Conservation (phyloP, 164 flowering plant species). For the Macadamia integrifolia region DNA sequence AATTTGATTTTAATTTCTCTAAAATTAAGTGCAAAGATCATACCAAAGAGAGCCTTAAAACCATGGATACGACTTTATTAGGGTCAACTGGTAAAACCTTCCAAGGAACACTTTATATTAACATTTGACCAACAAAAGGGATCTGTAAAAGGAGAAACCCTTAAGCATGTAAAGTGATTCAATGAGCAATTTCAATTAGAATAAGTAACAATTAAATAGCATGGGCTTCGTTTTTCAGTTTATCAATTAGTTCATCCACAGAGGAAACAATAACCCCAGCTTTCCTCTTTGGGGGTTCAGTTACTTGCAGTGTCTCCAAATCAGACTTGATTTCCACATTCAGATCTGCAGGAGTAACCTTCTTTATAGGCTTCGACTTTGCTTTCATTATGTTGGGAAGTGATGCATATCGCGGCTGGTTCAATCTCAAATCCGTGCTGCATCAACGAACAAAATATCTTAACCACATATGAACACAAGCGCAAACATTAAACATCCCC, state of each 20-base stretch:
- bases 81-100: too few relatives aligned
- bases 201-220: constrained; percentile 32
- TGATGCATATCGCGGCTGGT: constrained; percentile 96
- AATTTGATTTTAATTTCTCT: too few relatives aligned
- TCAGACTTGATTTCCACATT: constrained; percentile 72
- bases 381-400: constrained; percentile 99
- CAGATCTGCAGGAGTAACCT: constrained; percentile 60
- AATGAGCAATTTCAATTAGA: too few relatives aligned
- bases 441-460: constrained; percentile 3
- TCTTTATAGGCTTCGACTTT: constrained; percentile 83
- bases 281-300: constrained; percentile 92
- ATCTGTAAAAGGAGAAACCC: too few relatives aligned
- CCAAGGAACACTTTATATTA: too few relatives aligned
- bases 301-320: constrained; percentile 71
- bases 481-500: too few relatives aligned
- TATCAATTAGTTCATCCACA: constrained; percentile 86
- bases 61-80: too few relatives aligned
- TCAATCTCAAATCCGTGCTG: constrained; percentile 91
- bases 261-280: constrained; percentile 77
- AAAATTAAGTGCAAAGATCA: too few relatives aligned
- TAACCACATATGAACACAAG: too few relatives aligned
- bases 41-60: too few relatives aligned
- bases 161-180: too few relatives aligned
- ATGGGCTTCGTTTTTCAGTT: constrained; percentile 77
- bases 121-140: too few relatives aligned